Base-by-base conservation (phyloP, 2,329 filamentous ascomycete genomes). In the Coniochaeta sp. region DNA sequence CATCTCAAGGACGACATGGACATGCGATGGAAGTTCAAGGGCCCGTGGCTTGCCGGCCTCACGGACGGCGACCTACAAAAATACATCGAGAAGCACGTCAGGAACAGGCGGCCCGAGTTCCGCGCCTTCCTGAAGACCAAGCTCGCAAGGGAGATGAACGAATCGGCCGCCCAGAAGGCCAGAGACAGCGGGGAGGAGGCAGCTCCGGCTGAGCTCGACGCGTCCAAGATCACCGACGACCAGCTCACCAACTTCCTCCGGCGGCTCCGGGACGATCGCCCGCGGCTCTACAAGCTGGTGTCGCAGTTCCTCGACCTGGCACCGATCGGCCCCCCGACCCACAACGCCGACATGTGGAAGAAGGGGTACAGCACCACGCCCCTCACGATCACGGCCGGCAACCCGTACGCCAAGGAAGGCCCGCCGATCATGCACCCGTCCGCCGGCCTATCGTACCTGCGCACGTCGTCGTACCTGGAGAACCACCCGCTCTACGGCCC, bases 1-100 rank as follows among this genome's bases (percentile, higher is more conserved):
- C 65, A 74, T 54, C 68, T 68, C 28, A 65, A 65, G 30, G 67
- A 74, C 44, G 66, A 70, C 38, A 73, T 75, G 56, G 78, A 80
- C 62, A 77, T 76, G 65, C 79, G 86, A 63, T 89, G 87, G 87
- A 88, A 85, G 69, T 89, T 88, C 64, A 73, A 74, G 28, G 87
- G 87, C 0, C 87, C 87, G 3, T 89, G 85, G 85, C 76, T 89
- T 36, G 85, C 84, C 36, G 82, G 82, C 50, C 79, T 87, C 76
- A 80, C 77, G 4, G 78, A 86, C 62, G 85, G 85, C 19, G 78
- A 84, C 16, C 88, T 89, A 67, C 73, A 79, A 28, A 68, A 71
- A 30, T 89, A 84, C 66, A 61, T 89, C 14, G 69, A 75, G 57
- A 83, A 78, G 65, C 73, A 75, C 24, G 82, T 89, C 44, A 78